Evolutionary conservation across 2,329 filamentous ascomycete species (phyloP), one percentile per base, ranked within the genome.

Genomic region (Fusarium succisae): DNA sequence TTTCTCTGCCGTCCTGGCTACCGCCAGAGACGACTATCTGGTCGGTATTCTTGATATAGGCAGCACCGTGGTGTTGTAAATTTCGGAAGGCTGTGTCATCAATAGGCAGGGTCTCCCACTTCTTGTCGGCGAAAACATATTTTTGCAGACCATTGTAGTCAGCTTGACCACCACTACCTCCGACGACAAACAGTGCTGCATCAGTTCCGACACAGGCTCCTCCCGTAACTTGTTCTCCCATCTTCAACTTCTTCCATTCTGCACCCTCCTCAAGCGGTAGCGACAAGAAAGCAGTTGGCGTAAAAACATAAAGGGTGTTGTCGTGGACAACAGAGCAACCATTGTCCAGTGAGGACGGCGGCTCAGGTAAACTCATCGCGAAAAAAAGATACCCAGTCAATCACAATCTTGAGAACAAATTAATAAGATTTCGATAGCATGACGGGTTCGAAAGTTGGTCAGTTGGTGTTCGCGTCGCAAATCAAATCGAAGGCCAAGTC

Each of bases 291-390:
- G 91, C 93, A 53, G 89, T 84, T 14, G 90, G 84, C 11, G 94
- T 94, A 82, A 94, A 97, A 51, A 93, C 91, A 84, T 97, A 98
- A 60, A 98, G 90, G 18, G 91, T 94, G 81, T 95, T 91, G 80
- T 95, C 87, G 85, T 94, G 87, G 70, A 98, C 88, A 79, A 93
- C 90, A 66, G 95, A 94, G 84, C 96, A 98, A 79, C 94, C 91
- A 82, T 92, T 91, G 81, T 91, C 89, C 81, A 98, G 85, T 72
- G 91, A 86, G 80, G 91, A 87, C 60, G 89, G 85, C 59, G 95
- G 94, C 79, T 90, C 84, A 55, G 94, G 94, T 64, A 92, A 86
- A 79, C 91, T 85, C 94, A 97, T 97, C 59, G 74, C 82, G 78
- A 64, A 69, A 37, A 55, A 55, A 56, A 48, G 54, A 53, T 64